Base-by-base conservation (phyloP, 2,329 filamentous ascomycete species). In the Aquanectria penicillioides region DNA sequence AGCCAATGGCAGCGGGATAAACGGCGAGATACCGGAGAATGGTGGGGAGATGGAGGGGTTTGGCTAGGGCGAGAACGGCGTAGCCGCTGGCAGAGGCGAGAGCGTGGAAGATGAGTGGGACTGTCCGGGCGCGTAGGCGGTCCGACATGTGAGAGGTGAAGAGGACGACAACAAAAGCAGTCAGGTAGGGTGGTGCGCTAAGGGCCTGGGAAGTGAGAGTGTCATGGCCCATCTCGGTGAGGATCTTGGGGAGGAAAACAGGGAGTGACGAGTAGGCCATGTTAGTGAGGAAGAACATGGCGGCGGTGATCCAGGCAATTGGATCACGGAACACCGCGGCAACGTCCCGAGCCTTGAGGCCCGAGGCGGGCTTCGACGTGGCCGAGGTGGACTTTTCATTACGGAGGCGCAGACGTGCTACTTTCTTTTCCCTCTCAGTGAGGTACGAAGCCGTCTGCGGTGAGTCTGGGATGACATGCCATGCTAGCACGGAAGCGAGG, bases 201-300 rank as follows among this genome's bases (percentile, higher is more conserved):
- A 97, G 86, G 6, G 88, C 91, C 81, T 97, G 93, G 0, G 92
- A 86, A 3, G 85, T 78, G 2, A 90, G 77, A 1, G 84, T 75
- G 29, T 85, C 82, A 77, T 92, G 90, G 58, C 91, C 91, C 92
- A 96, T 88, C 71, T 89, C 85, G 59, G 82, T 80, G 41, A 96
- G 83, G 62, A 96, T 92, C 20, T 90, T 93, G 29, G 93, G 93
- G 3, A 97, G 83, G 73, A 97, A 97, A 44, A 95, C 91, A 3
- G 93, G 93, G 72, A 97, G 87, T 18, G 91, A 94, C 70, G 88
- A 89, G 79, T 97, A 97, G 11, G 93, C 90, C 73, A 96, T 90
- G 75, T 97, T 97, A 71, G 90, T 88, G 74, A 89, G 87, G 80
- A 96, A 93, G 81, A 96, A 92, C 86, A 97, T 96, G 67, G 86